Conservation (phyloP, 2,329 filamentous ascomycete species). For the Penicillium sp. region DNA sequence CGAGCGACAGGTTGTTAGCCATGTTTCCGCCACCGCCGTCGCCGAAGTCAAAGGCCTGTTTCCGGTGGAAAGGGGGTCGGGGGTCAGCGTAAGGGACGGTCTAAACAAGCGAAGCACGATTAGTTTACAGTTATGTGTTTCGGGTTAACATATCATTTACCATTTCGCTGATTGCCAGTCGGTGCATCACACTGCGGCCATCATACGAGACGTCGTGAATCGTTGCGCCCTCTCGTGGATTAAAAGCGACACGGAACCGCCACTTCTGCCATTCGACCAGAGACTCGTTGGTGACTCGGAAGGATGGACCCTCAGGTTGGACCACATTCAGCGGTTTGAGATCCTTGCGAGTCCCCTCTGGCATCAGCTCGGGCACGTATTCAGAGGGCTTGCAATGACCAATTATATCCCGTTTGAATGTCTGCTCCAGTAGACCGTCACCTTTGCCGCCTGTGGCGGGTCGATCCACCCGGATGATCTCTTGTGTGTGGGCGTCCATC, state of each 20-base stretch:
- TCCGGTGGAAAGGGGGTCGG: constrained; percentile 57
- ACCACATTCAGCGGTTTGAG: constrained; percentile 63
- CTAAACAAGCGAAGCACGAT: constrained; percentile 6
- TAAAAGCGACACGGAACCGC: constrained; percentile 55
- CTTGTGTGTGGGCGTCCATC: constrained; percentile 49
- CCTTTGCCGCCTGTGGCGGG: constrained; percentile 45
- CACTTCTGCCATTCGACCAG: constrained; percentile 56
- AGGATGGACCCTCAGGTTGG: constrained; percentile 62
- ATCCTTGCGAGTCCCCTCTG: constrained; percentile 39
- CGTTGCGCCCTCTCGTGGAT: constrained; percentile 57
- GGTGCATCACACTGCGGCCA: constrained; percentile 56
- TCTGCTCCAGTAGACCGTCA: constrained; percentile 41
- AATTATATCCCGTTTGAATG: constrained; percentile 42
- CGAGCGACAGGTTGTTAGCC: constrained; percentile 56
- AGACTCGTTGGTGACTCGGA: constrained; percentile 40
- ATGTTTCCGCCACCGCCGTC: constrained; percentile 59
- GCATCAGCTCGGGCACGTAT: constrained; percentile 45
- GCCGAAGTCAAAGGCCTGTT: constrained; percentile 64
- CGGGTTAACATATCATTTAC: constrained; percentile 25
- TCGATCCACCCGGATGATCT: constrained; percentile 51
- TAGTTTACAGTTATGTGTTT: neutral
- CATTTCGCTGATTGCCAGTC: constrained; percentile 61
- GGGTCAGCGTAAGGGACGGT: constrained; percentile 59
- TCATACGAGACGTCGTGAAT: constrained; percentile 63
- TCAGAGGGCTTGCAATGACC: constrained; percentile 46